phyloP scores from a whole-genome alignment of 306 rosid genomes.

The Sphenostylis stenocarpa region DNA sequence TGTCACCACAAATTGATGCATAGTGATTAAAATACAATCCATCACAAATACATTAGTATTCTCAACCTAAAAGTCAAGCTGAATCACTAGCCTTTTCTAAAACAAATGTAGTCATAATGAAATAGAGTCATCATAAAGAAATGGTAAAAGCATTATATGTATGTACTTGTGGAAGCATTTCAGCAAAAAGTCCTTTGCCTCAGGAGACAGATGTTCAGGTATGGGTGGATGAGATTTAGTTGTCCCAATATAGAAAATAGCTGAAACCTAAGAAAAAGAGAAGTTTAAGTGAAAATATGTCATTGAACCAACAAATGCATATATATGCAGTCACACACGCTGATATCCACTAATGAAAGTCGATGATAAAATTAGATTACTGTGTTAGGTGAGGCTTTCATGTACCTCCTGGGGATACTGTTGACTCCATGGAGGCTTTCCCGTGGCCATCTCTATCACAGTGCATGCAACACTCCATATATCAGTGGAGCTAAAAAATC shows the following conservation, averaged over 20 bases:
- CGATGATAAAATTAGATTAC: slow-evolving; percentile 16
- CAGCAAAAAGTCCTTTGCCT: slow-evolving; percentile 82
- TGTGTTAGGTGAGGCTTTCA: slow-evolving; percentile 19
- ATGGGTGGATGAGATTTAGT: slow-evolving; percentile 96
- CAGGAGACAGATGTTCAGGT: slow-evolving; percentile 86
- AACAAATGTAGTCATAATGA: slow-evolving; percentile 17
- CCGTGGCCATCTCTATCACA: slow-evolving; percentile 96
- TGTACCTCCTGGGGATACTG: slow-evolving; percentile 85
- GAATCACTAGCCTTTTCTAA: slow-evolving; percentile 19
- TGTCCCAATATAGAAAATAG: slow-evolving; percentile 84
- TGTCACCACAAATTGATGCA: slow-evolving; percentile 52
- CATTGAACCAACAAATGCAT: background rate
- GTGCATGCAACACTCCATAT: slow-evolving; percentile 99
- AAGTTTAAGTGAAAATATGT: slow-evolving; percentile 28
- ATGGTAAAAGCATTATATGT: slow-evolving; percentile 27
- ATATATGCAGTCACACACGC: background rate
- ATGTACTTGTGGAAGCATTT: slow-evolving; percentile 83
- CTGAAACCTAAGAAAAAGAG: slow-evolving; percentile 73
- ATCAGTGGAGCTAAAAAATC: slow-evolving; percentile 78
- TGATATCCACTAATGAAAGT: slow-evolving; percentile 10
- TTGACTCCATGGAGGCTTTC: slow-evolving; percentile 99
- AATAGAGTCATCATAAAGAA: background rate
- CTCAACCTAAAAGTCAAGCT: slow-evolving; percentile 23
- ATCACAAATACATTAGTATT: background rate
- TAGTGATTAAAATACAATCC: slow-evolving; percentile 30